Percentiles rank a stretch among this genome's conserved stretches.
Evolutionary conservation across 257 asterid genomes (phyloP).

Genomic region (Nicotiana otophora): DNA sequence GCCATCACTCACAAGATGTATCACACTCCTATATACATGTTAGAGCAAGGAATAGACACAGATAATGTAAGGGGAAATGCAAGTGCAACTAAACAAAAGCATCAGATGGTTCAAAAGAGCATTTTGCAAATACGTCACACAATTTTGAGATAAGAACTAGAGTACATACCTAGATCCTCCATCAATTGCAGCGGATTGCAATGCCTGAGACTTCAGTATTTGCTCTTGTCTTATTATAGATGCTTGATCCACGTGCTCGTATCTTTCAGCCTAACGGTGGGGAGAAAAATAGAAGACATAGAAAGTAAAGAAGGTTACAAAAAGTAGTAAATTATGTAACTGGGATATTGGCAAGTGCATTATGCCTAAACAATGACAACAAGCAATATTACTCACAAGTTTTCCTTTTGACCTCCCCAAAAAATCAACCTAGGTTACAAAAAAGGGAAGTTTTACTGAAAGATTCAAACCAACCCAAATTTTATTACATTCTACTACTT

Average conservation of each 20-base stretch:
- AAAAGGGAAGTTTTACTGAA: background rate
- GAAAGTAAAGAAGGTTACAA: background rate
- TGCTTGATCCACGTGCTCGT: conserved; percentile 70
- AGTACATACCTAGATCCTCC: conserved; percentile 71
- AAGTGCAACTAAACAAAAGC: background rate
- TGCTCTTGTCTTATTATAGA: conserved; percentile 62
- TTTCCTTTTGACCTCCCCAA: background rate
- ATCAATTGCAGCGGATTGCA: conserved; percentile 69
- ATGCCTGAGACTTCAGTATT: conserved; percentile 62
- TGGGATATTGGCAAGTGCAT: background rate
- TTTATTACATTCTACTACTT: background rate
- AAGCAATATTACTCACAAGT: background rate
- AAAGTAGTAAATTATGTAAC: background rate
- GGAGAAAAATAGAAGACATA: background rate
- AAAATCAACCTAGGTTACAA: background rate
- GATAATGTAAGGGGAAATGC: background rate
- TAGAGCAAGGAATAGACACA: background rate
- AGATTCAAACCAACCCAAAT: background rate
- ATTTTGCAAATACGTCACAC: background rate
- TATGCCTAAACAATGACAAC: background rate
- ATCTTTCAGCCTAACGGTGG: conserved; percentile 47
- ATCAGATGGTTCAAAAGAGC: background rate
- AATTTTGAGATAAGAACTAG: background rate
- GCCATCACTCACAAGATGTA: background rate
- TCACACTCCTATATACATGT: background rate